phyloP scores from a whole-genome alignment of 2,329 filamentous ascomycete species.

The Fusarium abutilonis region DNA sequence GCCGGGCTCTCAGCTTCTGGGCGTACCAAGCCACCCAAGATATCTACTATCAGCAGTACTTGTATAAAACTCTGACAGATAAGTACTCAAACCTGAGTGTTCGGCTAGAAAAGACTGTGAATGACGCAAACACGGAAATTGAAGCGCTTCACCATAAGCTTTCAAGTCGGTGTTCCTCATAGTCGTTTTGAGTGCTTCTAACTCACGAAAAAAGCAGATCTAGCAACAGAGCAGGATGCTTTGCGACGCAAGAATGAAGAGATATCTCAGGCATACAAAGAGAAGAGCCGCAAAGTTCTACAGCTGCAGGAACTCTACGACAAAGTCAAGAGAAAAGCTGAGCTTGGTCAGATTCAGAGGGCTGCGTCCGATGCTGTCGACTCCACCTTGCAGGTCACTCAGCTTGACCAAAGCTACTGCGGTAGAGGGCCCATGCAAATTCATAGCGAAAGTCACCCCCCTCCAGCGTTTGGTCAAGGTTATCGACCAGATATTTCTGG shows the following conservation, averaged over 20 bases:
- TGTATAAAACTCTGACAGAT: conserved; percentile 75
- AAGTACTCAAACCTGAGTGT: conserved; percentile 73
- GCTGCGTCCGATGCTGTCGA: conserved; percentile 61
- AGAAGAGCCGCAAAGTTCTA: conserved; percentile 75
- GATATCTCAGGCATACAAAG: conserved; percentile 70
- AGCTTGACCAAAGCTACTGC: conserved; percentile 14
- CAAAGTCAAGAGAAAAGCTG: conserved; percentile 65
- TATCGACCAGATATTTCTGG: conserved; percentile 32
- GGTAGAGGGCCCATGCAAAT: conserved; percentile 4
- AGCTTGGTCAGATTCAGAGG: conserved; percentile 64
- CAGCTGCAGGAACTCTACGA: conserved; percentile 75
- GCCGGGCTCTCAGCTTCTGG: conserved; percentile 83
- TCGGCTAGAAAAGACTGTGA: conserved; percentile 76
- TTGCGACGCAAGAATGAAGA: conserved; percentile 78
- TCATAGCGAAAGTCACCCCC: not conserved
- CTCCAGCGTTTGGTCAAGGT: conserved; percentile 22
- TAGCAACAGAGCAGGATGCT: conserved; percentile 69
- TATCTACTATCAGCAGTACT: conserved; percentile 80
- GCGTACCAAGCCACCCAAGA: conserved; percentile 86
- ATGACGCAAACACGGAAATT: conserved; percentile 80
- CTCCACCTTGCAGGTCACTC: conserved; percentile 39
- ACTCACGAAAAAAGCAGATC: conserved; percentile 50
- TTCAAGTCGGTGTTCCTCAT: conserved; percentile 57
- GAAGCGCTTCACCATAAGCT: conserved; percentile 71
- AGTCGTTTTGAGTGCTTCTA: not conserved